Conservation (phyloP, 2,329 filamentous ascomycete genomes). For the Xylaria arbuscula region DNA sequence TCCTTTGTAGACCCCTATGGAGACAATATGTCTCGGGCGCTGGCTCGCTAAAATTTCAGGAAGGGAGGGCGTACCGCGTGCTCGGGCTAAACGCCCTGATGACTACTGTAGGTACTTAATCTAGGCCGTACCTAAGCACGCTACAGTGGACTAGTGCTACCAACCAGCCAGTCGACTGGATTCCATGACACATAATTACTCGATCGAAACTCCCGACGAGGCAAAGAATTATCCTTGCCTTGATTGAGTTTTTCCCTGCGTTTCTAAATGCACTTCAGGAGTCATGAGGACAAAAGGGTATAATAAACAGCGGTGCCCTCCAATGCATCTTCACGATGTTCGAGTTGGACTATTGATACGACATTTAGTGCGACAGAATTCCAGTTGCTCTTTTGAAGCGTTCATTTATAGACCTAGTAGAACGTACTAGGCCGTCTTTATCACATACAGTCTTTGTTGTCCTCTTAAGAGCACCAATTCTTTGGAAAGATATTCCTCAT, state of each 20-base stretch:
- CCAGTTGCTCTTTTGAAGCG: slow-evolving; percentile 9
- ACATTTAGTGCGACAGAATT: slow-evolving; percentile 2
- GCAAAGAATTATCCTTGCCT: slow-evolving; percentile 17
- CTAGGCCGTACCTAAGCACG: not conserved
- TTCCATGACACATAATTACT: slow-evolving; percentile 54
- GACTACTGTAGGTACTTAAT: slow-evolving; percentile 1
- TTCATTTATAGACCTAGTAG: slow-evolving; percentile 9
- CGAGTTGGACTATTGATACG: not conserved
- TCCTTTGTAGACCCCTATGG: slow-evolving; percentile 3
- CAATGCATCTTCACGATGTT: not conserved
- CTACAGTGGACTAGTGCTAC: slow-evolving; percentile 11
- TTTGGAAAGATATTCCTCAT: not conserved
- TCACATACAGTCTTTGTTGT: slow-evolving; percentile 11
- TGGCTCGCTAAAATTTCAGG: slow-evolving; percentile 28
- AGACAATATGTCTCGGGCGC: slow-evolving; percentile 5
- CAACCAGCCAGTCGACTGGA: slow-evolving; percentile 34
- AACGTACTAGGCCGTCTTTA: slow-evolving; percentile 6
- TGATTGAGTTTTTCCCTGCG: slow-evolving; percentile 28
- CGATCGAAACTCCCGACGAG: slow-evolving; percentile 47
- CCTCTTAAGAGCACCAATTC: not conserved
- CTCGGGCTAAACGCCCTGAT: slow-evolving; percentile 14
- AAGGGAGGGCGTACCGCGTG: slow-evolving; percentile 19
- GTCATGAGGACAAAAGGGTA: slow-evolving; percentile 35
- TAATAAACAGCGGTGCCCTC: slow-evolving; percentile 33
- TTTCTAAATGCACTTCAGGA: slow-evolving; percentile 14